Evolutionary conservation across 1,284 basidiomycete species (phyloP).

Genomic region (Cryptococcus sp.): DNA sequence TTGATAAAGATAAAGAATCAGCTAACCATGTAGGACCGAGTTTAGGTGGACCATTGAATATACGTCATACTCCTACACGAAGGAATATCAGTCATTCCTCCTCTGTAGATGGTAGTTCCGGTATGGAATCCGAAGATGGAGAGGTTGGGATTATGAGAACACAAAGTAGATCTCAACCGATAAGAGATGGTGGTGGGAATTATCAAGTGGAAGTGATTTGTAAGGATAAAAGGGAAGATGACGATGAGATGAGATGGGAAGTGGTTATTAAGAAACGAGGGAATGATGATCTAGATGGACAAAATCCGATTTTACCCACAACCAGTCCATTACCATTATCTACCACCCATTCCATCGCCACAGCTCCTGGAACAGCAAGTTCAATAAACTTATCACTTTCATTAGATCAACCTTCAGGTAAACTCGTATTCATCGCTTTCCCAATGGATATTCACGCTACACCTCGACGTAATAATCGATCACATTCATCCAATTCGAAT

Average conservation of each 20-base stretch:
- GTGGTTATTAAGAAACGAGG: constrained; percentile 21
- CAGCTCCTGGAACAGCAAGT: constrained; percentile 16
- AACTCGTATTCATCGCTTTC: constrained; percentile 37
- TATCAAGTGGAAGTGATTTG: constrained; percentile 32
- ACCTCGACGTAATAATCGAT: constrained; percentile 3
- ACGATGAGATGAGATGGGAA: constrained; percentile 34
- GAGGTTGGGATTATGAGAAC: not conserved
- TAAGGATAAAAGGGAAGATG: constrained; percentile 7
- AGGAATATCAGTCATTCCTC: not conserved
- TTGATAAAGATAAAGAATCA: not conserved
- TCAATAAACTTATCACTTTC: constrained; percentile 38
- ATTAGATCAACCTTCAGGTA: constrained; percentile 33
- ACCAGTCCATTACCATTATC: constrained; percentile 11
- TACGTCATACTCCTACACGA: not conserved
- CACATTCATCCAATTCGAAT: not conserved
- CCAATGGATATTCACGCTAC: constrained; percentile 29
- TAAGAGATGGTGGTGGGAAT: not conserved
- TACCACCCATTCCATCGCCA: constrained; percentile 4
- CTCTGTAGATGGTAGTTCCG: not conserved
- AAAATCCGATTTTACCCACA: not conserved
- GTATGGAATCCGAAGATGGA: constrained; percentile 4
- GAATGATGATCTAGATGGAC: not conserved
- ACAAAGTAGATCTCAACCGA: not conserved
- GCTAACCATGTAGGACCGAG: not conserved
- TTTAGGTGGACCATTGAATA: not conserved